A percentile compares a stretch with the other conserved stretches of the same genome.
These are phyloP conservation scores for Ophiocordyceps polyrhachis-furcata DNA, from an alignment of 2,329 filamentous ascomycete genomes.

Conservation along the genomic window DNA sequence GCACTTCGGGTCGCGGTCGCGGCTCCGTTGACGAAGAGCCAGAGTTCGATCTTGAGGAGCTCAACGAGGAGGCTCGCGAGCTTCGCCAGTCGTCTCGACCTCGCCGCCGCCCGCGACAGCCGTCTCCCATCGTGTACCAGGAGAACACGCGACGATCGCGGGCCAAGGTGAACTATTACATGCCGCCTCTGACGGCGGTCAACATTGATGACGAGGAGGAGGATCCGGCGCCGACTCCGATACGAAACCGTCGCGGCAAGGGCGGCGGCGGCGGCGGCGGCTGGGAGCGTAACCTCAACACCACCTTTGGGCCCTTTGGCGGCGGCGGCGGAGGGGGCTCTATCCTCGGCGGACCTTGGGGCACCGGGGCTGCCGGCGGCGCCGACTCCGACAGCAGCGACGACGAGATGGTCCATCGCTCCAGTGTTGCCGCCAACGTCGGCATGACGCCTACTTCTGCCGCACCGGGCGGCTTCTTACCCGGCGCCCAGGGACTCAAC, in stretches of 20 bases:
- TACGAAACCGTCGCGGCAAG: conserved; percentile 46
- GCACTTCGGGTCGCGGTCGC: conserved; percentile 26
- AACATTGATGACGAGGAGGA: conserved; percentile 64
- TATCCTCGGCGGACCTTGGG: conserved; percentile 56
- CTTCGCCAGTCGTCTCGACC: conserved; percentile 35
- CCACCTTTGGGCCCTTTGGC: conserved; percentile 83
- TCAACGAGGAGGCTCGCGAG: conserved; percentile 47
- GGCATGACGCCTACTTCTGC: conserved; percentile 39
- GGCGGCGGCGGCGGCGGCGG: conserved; percentile 36
- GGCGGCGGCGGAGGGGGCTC: conserved; percentile 58
- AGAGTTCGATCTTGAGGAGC: conserved; percentile 42
- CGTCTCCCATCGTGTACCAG: conserved; percentile 40
- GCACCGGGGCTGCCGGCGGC: conserved; percentile 53
- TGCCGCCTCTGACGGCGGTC: conserved; percentile 45
- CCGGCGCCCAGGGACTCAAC: conserved; percentile 19
- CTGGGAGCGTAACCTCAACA: conserved; percentile 72
- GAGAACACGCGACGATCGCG: conserved; percentile 33
- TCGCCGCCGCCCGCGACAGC: conserved; percentile 30
- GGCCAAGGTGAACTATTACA: conserved; percentile 62
- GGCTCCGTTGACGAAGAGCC: conserved; percentile 39
- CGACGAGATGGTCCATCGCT: conserved; percentile 60
- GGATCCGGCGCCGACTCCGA: conserved; percentile 47
- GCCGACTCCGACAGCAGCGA: conserved; percentile 94
- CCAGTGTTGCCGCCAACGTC: conserved; percentile 36
- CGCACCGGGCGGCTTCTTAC: conserved; percentile 25